Conservation (phyloP, 768 basidiomycete species). For the Suillus variegatus region DNA sequence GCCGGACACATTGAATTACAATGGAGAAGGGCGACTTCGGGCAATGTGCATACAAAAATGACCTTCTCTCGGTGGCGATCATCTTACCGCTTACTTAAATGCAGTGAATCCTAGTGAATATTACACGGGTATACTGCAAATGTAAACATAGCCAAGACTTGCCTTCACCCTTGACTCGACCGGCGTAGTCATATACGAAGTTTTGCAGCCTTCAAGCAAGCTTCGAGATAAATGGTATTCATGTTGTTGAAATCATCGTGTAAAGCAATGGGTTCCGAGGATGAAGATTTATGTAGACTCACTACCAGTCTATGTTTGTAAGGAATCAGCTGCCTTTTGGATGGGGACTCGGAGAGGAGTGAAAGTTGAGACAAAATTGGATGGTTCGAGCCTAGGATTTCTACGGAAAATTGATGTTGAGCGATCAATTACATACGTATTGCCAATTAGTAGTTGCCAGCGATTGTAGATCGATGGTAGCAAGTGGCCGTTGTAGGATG, state of each 20-base stretch:
- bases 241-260: not conserved
- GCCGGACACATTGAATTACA: not conserved
- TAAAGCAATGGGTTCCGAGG: slow-evolving; percentile 21
- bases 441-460: not conserved
- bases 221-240: not conserved
- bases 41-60: not conserved
- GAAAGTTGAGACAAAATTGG: not conserved
- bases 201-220: not conserved
- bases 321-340: not conserved
- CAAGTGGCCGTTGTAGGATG: slow-evolving; percentile 41
- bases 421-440: not conserved
- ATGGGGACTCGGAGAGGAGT: not conserved
- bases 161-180: not conserved
- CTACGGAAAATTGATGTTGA: slow-evolving; percentile 35
- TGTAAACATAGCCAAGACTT: not conserved
- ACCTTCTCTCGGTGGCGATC: not conserved
- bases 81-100: not conserved
- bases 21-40: not conserved
- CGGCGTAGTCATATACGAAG: not conserved
- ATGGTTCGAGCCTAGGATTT: not conserved
- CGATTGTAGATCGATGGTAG: slow-evolving; percentile 41
- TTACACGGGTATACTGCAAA: not conserved
- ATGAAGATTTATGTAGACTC: slow-evolving; percentile 26
- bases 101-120: not conserved
- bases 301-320: not conserved